A percentile compares a stretch with the other conserved stretches of the same genome.
Conservation (phyloP, 2,329 filamentous ascomycete species). For the Colletotrichum endophyticum region DNA sequence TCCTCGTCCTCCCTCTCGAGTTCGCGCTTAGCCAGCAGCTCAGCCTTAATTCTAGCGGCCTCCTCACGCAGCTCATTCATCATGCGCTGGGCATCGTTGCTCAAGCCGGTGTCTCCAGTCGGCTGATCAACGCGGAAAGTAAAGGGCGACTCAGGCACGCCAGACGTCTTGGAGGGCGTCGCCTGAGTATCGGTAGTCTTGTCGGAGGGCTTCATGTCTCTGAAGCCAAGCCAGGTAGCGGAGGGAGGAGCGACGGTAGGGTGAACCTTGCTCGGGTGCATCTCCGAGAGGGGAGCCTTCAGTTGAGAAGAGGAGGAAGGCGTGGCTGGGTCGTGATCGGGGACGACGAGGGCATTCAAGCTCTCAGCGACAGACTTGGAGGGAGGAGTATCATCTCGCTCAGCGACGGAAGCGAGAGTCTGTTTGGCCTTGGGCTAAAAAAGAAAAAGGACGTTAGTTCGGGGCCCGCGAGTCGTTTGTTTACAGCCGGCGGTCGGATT, state of each 20-base stretch:
- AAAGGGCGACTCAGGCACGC: constrained; percentile 63
- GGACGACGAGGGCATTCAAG: constrained; percentile 35
- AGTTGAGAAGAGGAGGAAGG: constrained; percentile 69
- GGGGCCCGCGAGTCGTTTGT: constrained; percentile 1
- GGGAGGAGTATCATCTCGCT: constrained; percentile 42
- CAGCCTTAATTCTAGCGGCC: constrained; percentile 25
- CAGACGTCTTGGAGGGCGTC: constrained; percentile 67
- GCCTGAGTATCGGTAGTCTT: constrained; percentile 50
- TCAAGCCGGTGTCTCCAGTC: constrained; percentile 56
- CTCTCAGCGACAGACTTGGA: constrained; percentile 31
- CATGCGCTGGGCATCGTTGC: constrained; percentile 64
- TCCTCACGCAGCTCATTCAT: constrained; percentile 71
- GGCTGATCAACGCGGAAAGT: constrained; percentile 67
- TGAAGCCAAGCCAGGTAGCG: constrained; percentile 82
- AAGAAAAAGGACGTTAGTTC: constrained; percentile 8
- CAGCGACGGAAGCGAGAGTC: constrained; percentile 46
- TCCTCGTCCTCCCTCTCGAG: constrained; percentile 54
- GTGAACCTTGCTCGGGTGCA: constrained; percentile 89
- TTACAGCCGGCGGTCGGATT: constrained; percentile 20
- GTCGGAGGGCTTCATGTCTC: constrained; percentile 68
- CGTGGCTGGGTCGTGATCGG: constrained; percentile 47
- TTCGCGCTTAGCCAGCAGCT: constrained; percentile 54
- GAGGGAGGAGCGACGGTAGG: constrained; percentile 80
- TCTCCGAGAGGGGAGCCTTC: constrained; percentile 78
- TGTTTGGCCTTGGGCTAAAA: constrained; percentile 31